Conservation (phyloP, 495 filamentous ascomycete species). For the Daldinia childiae region DNA sequence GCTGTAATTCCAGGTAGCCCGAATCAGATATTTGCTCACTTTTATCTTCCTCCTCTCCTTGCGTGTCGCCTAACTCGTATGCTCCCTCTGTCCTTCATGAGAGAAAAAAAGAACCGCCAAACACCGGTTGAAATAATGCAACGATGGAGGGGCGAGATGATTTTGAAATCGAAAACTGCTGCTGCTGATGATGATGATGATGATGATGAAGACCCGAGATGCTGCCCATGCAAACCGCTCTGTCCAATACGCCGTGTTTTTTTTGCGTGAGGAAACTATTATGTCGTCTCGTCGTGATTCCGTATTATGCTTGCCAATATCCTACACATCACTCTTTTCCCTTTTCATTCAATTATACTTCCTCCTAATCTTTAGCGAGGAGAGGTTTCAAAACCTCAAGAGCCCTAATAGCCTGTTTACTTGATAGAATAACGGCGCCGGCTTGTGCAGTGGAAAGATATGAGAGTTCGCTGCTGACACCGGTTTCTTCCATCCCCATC, state of each 20-base stretch:
- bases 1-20: neutral
- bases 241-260: conserved; percentile 25
- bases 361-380: conserved; percentile 46
- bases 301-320: conserved; percentile 17
- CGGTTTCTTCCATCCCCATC: conserved; percentile 55
- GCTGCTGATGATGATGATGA: too few species aligned
- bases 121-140: neutral
- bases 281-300: conserved; percentile 25
- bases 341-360: neutral
- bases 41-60: neutral
- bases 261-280: neutral
- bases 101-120: neutral
- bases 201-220: neutral
- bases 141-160: neutral
- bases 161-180: neutral
- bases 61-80: neutral
- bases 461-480: conserved; percentile 79
- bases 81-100: neutral
- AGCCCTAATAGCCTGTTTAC: conserved; percentile 74
- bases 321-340: conserved; percentile 18
- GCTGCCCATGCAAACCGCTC: conserved; percentile 27
- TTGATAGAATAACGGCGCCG: conserved; percentile 86
- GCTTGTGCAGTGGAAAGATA: conserved; percentile 90
- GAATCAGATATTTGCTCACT: neutral
- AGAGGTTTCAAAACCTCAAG: conserved; percentile 70